Percentiles rank a stretch among this genome's conserved stretches.
Conservation (phyloP, 768 basidiomycete genomes). For the Boletus edulis region DNA sequence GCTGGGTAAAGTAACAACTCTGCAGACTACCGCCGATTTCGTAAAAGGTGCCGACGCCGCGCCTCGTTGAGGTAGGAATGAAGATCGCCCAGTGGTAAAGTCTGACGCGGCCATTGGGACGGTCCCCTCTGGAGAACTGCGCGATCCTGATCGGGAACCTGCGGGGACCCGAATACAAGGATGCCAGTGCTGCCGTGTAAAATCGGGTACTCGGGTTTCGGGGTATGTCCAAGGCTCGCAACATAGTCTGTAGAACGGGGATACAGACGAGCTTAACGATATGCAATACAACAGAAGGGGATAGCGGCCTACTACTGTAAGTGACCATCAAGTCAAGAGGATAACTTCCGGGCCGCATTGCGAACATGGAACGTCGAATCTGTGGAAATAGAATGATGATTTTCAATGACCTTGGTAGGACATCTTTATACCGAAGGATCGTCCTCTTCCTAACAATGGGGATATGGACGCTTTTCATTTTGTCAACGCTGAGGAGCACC, state of each 20-base stretch:
- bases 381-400: too few relatives aligned
- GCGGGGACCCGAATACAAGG: not conserved
- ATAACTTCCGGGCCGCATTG: too few relatives aligned
- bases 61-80: not conserved
- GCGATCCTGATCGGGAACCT: conserved; percentile 1
- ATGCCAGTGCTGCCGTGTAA: not conserved
- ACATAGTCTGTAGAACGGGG: too few relatives aligned
- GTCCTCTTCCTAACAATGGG: not conserved
- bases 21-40: conserved; percentile 1
- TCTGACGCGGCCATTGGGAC: not conserved
- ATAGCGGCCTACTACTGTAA: not conserved
- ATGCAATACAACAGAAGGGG: too few relatives aligned
- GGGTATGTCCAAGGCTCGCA: too few relatives aligned
- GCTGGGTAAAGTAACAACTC: not conserved
- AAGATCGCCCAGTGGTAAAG: conserved; percentile 9
- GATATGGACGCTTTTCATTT: not conserved
- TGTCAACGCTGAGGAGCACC: not conserved
- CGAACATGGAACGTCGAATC: too few relatives aligned
- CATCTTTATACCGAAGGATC: not conserved
- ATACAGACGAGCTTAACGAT: too few relatives aligned
- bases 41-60: conserved; percentile 9
- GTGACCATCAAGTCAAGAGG: not conserved
- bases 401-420: too few relatives aligned
- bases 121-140: conserved; percentile 1
- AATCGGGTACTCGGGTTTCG: too few relatives aligned